A percentile compares a stretch with the other conserved stretches of the same genome.
These are phyloP conservation scores for Incumbomyces lentus DNA, from an alignment of 2,329 filamentous ascomycete species.

Conservation along the genomic window DNA sequence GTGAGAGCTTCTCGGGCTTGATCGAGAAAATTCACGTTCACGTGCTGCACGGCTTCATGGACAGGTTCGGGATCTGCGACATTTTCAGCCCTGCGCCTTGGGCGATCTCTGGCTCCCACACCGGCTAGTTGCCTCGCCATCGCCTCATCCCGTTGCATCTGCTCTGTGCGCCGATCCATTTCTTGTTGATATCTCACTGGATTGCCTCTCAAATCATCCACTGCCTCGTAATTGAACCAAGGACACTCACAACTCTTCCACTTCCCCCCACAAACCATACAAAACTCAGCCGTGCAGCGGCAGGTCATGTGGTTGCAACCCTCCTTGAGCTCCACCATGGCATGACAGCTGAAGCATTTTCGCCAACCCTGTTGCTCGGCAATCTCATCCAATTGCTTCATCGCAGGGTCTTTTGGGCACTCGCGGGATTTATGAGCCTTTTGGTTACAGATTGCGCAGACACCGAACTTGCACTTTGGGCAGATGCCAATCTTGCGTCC, in stretches of 20 bases:
- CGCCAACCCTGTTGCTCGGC: slow-evolving; percentile 66
- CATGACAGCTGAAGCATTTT: slow-evolving; percentile 65
- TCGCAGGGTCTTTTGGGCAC: slow-evolving; percentile 49
- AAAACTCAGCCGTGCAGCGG: slow-evolving; percentile 74
- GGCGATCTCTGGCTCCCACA: slow-evolving; percentile 25
- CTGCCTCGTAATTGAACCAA: slow-evolving; percentile 58
- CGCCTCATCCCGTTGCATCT: slow-evolving; percentile 41
- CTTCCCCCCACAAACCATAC: slow-evolving; percentile 69
- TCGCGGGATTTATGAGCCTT: slow-evolving; percentile 61
- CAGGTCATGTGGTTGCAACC: slow-evolving; percentile 86
- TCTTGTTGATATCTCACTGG: slow-evolving; percentile 38
- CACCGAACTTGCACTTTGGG: slow-evolving; percentile 58
- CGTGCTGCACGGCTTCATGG: slow-evolving; percentile 33
- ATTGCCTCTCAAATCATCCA: slow-evolving; percentile 33
- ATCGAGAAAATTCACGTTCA: slow-evolving; percentile 49
- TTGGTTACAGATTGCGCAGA: slow-evolving; percentile 63
- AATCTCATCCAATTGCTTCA: slow-evolving; percentile 43
- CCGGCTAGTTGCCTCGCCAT: slow-evolving; percentile 44
- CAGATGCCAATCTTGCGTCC: slow-evolving; percentile 61
- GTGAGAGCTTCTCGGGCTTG: slow-evolving; percentile 27
- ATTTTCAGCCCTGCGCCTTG: slow-evolving; percentile 13
- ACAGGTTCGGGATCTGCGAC: slow-evolving; percentile 8
- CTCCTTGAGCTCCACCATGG: slow-evolving; percentile 68
- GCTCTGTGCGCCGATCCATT: slow-evolving; percentile 35
- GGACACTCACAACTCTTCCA: slow-evolving; percentile 80